Conservation (phyloP, 768 basidiomycete genomes). For the Galerina marginata region DNA sequence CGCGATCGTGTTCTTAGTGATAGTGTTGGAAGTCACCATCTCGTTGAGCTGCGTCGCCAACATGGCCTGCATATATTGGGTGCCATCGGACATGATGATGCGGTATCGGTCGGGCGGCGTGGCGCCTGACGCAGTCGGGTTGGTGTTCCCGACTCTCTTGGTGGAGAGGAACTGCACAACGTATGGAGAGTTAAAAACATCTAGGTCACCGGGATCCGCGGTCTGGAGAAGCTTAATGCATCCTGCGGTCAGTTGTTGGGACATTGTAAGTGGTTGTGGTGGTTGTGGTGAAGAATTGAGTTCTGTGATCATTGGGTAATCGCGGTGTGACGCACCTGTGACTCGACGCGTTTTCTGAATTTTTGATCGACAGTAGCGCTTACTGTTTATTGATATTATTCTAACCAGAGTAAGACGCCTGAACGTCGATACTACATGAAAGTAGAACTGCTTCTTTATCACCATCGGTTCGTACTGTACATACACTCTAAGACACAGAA, state of each 20-base stretch:
- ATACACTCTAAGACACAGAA: no score
- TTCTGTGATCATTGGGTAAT: no score
- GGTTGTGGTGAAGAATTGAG: constrained; percentile 10
- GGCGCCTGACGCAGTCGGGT: constrained; percentile 18
- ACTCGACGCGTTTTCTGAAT: no score
- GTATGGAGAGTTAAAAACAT: constrained; percentile 49
- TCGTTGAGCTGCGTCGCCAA: constrained; percentile 89
- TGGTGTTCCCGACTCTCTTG: constrained; percentile 64
- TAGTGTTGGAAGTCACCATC: constrained; percentile 64
- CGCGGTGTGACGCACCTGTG: no score
- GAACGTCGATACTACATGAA: no score
- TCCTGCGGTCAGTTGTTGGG: constrained; percentile 61
- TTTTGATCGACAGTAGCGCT: no score
- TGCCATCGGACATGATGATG: constrained; percentile 90
- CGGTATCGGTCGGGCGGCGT: constrained; percentile 65
- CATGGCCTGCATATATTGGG: constrained; percentile 90
- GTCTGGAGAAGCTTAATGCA: constrained; percentile 56
- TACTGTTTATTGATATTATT: no score
- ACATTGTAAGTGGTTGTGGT: constrained; percentile 32
- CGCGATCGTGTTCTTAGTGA: constrained; percentile 72
- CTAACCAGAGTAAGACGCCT: no score
- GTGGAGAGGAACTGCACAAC: constrained; percentile 83
- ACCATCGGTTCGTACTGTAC: no score
- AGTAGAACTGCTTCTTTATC: no score
- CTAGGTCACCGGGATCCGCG: constrained; percentile 47